Evolutionary conservation across 2,329 filamentous ascomycete genomes (phyloP), one percentile per base, ranked within the genome.

Genomic region (Penicillium nordicum): DNA sequence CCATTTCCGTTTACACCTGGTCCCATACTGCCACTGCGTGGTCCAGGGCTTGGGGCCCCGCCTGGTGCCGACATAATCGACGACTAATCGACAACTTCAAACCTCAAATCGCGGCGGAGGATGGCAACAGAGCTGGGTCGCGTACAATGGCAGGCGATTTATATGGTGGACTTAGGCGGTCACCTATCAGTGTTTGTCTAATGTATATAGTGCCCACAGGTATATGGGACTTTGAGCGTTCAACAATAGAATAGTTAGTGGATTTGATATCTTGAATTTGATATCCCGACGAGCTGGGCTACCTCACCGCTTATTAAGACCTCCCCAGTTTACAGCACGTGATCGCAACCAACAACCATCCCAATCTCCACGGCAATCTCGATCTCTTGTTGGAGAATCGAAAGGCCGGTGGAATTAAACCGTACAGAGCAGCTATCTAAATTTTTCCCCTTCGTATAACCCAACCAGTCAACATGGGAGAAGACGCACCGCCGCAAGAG

Each of bases 11-110:
- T 66, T 41, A 60, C 53, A 41, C 63, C 77, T 54, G 79, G 75
- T 32, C 79, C 79, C 67, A 78, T 79, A 63, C 76, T 79, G 55
- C 74, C 73, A 67, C 76, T 76, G 62, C 78, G 74, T 40, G 78
- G 76, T 57, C 74, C 75, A 75, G 79, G 76, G 70, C 76, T 79
- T 50, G 77, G 76, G 59, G 76, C 76, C 64, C 75, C 75, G 61
- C 71, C 73, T 66, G 74, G 75, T 61, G 74, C 76, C 61, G 77
- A 78, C 76, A 79, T 79, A 23, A 46, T 52, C 36, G 42, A 36
- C 47, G 11, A 40, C 9, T 27, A 25, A 47, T 21, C 12, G n/a
- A 30, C 21, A 34, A 34, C 18, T 46, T 46, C 18, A 5, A 47
- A 21, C 30, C 44, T 47, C 44, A 36, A 25, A 47, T n/a, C 25